phyloP scores from a whole-genome alignment of 345 rosid genomes.

The Eucalyptus polybractea region DNA sequence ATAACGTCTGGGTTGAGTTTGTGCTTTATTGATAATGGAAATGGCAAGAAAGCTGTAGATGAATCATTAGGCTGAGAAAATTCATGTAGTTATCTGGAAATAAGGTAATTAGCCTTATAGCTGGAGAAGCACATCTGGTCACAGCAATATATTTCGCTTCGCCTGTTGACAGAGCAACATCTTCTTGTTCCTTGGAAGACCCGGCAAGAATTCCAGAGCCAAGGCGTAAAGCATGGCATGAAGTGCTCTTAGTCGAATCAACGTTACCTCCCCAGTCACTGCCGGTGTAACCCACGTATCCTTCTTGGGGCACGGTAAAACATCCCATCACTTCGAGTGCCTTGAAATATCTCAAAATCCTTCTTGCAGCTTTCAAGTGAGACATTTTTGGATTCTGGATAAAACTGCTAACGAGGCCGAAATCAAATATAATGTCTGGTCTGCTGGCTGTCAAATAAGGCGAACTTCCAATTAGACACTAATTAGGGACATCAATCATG shows the following conservation, averaged over 20 bases:
- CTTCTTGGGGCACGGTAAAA: neutral
- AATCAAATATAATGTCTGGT: neutral
- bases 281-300: neutral
- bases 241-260: neutral
- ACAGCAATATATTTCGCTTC: neutral
- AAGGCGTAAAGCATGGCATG: neutral
- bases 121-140: neutral
- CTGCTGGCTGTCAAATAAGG: neutral
- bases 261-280: neutral
- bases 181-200: neutral
- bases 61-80: neutral
- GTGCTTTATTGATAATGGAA: neutral
- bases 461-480: neutral
- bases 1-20: neutral
- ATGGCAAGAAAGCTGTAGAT: neutral
- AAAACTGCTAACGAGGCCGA: neutral
- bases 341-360: neutral
- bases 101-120: neutral
- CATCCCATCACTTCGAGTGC: neutral
- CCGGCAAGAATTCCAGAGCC: neutral
- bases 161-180: neutral
- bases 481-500: neutral
- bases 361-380: neutral
- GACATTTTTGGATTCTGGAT: neutral
- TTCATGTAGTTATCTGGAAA: neutral